Evolutionary conservation across 345 rosid genomes (phyloP).

Genomic region (Toxicodendron radicans): DNA sequence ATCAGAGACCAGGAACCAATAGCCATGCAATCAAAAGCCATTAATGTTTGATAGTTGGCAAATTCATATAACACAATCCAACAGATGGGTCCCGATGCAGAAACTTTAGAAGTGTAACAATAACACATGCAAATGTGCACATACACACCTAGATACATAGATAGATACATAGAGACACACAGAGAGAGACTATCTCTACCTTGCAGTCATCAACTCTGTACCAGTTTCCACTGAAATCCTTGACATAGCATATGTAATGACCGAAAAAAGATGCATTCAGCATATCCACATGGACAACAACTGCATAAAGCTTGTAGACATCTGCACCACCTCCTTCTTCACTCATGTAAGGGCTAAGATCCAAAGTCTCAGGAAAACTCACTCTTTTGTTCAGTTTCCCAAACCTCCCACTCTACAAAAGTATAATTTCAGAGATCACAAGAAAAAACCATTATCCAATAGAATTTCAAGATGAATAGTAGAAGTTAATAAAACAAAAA

Average conservation of each 20-base stretch:
- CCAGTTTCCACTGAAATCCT: slow-evolving; percentile 87
- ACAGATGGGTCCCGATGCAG: not conserved
- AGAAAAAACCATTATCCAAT: not conserved
- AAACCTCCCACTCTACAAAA: slow-evolving; percentile 86
- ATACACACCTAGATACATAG: too few relatives aligned
- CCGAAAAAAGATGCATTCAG: slow-evolving; percentile 97
- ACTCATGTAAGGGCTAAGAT: slow-evolving; percentile 86
- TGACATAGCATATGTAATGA: slow-evolving; percentile 87
- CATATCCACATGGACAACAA: slow-evolving; percentile 96
- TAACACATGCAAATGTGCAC: not conserved
- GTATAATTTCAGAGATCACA: slow-evolving; percentile 9
- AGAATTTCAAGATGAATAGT: not conserved
- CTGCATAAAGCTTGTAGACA: slow-evolving; percentile 82
- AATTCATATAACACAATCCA: not conserved
- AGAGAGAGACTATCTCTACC: slow-evolving; percentile 41
- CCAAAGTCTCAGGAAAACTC: slow-evolving; percentile 75
- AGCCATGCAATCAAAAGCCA: not conserved
- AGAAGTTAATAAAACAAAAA: not conserved
- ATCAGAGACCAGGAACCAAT: not conserved
- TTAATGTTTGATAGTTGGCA: not conserved
- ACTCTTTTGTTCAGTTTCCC: slow-evolving; percentile 98
- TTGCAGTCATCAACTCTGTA: slow-evolving; percentile 81
- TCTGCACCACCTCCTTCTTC: slow-evolving; percentile 70
- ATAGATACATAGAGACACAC: not conserved
- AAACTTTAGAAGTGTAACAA: not conserved